Evolutionary conservation across 176 grass and related monocot species (phyloP).

Genomic region (Musa troglodytarum): DNA sequence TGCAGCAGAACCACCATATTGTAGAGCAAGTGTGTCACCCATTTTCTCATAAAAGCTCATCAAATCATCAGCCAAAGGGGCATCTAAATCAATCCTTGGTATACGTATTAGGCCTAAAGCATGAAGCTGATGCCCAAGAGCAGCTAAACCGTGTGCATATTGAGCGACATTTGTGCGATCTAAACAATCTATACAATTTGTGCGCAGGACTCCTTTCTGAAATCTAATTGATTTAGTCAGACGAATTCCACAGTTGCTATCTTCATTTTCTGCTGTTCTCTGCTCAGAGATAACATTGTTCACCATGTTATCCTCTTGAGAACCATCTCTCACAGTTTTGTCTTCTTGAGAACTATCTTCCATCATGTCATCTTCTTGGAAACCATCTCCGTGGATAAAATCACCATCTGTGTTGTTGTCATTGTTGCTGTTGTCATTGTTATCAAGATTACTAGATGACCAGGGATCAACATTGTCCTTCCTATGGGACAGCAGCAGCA

Average conservation of each 20-base stretch:
- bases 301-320: slow-evolving; percentile 48
- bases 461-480: neutral
- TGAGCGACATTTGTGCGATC: slow-evolving; percentile 98
- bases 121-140: slow-evolving; percentile 77
- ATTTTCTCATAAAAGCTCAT: slow-evolving; percentile 82
- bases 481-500: neutral
- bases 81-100: slow-evolving; percentile 61
- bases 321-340: slow-evolving; percentile 38
- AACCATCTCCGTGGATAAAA: slow-evolving; percentile 36
- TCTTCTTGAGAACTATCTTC: slow-evolving; percentile 59
- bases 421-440: slow-evolving; percentile 21
- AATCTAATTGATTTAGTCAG: slow-evolving; percentile 42
- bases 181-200: slow-evolving; percentile 94
- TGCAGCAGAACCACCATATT: slow-evolving; percentile 87
- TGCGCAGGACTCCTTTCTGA: slow-evolving; percentile 73
- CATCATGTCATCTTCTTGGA: slow-evolving; percentile 51
- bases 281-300: slow-evolving; percentile 50
- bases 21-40: slow-evolving; percentile 83
- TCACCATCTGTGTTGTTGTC: slow-evolving; percentile 28
- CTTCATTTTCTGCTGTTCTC: slow-evolving; percentile 42
- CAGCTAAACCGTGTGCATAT: slow-evolving; percentile 84
- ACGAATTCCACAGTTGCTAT: slow-evolving; percentile 28
- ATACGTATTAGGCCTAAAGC: slow-evolving; percentile 38
- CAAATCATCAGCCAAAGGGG: slow-evolving; percentile 61
- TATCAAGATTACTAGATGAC: slow-evolving; percentile 4